Evolutionary conservation across 176 grass and related monocot genomes (phyloP).

Genomic region (Aegilops sharonensis): DNA sequence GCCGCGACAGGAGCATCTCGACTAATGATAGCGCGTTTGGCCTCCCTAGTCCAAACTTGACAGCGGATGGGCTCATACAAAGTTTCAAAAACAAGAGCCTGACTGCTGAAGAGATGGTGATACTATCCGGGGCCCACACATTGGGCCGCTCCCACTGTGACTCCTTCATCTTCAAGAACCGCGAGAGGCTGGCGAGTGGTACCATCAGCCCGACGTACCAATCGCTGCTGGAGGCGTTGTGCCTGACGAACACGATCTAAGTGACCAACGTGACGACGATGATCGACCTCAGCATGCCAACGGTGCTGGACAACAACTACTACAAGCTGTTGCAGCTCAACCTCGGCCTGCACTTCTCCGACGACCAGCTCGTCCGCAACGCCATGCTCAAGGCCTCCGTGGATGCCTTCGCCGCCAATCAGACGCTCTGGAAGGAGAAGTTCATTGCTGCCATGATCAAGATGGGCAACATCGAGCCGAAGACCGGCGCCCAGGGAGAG

Average conservation of each 20-base stretch:
- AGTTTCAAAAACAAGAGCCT: neutral
- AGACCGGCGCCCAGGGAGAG: slow-evolving; percentile 21
- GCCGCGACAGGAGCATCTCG: slow-evolving; percentile 51
- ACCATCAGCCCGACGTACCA: slow-evolving; percentile 56
- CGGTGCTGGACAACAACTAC: slow-evolving; percentile 67
- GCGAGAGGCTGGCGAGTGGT: slow-evolving; percentile 17
- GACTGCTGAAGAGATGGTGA: slow-evolving; percentile 57
- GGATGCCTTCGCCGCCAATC: slow-evolving; percentile 17
- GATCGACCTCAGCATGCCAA: slow-evolving; percentile 54
- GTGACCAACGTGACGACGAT: slow-evolving; percentile 21
- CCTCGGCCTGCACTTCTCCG: slow-evolving; percentile 53
- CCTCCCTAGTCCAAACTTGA: slow-evolving; percentile 41
- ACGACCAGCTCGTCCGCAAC: slow-evolving; percentile 43
- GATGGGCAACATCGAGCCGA: slow-evolving; percentile 38
- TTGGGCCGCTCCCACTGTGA: slow-evolving; percentile 60
- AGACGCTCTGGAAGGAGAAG: slow-evolving; percentile 32
- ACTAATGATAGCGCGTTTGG: neutral
- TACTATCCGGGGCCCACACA: slow-evolving; percentile 71
- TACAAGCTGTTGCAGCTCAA: slow-evolving; percentile 51
- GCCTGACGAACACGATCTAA: slow-evolving; percentile 19
- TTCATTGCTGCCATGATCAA: slow-evolving; percentile 53
- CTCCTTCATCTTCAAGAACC: slow-evolving; percentile 49
- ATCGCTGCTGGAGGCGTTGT: slow-evolving; percentile 47
- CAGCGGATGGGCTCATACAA: neutral
- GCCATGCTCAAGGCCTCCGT: slow-evolving; percentile 9